Evolutionary conservation across 768 basidiomycete genomes (phyloP).

Genomic region (Ramaria rubella): DNA sequence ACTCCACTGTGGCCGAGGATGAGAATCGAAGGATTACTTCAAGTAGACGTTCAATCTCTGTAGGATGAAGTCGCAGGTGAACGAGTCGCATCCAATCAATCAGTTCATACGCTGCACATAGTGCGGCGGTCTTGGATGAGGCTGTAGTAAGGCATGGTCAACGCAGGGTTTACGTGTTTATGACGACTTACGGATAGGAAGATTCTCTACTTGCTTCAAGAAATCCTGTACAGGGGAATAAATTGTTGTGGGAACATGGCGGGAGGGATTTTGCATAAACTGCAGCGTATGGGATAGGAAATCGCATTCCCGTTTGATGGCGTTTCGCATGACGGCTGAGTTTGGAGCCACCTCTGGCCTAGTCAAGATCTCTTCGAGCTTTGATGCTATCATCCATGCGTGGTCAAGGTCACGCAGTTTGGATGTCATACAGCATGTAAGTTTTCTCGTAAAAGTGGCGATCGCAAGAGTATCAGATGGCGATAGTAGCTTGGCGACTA

Average conservation of each 20-base stretch:
- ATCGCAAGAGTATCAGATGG: constrained; percentile 61
- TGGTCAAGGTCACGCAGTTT: constrained; percentile 44
- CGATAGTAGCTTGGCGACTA: constrained; percentile 45
- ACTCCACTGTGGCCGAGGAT: constrained; percentile 33
- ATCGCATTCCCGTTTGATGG: constrained; percentile 39
- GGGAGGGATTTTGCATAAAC: constrained; percentile 21
- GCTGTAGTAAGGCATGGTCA: neutral
- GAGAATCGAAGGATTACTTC: constrained; percentile 36
- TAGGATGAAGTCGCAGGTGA: constrained; percentile 26
- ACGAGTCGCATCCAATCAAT: constrained; percentile 59
- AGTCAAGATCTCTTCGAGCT: constrained; percentile 31
- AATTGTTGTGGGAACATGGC: constrained; percentile 1
- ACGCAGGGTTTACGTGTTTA: neutral
- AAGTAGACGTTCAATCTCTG: constrained; percentile 38
- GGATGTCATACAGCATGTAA: constrained; percentile 50
- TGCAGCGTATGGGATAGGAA: constrained; percentile 34
- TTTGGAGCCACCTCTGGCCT: constrained; percentile 27
- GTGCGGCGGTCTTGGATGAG: neutral
- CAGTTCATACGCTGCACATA: constrained; percentile 43
- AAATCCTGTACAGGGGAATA: constrained; percentile 35
- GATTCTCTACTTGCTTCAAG: constrained; percentile 36
- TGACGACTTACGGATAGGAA: constrained; percentile 40
- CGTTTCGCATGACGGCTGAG: constrained; percentile 24
- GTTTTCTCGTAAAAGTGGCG: constrained; percentile 53
- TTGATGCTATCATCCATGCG: constrained; percentile 27